phyloP scores from a whole-genome alignment of 345 rosid genomes.

The Dimocarpus longan region DNA sequence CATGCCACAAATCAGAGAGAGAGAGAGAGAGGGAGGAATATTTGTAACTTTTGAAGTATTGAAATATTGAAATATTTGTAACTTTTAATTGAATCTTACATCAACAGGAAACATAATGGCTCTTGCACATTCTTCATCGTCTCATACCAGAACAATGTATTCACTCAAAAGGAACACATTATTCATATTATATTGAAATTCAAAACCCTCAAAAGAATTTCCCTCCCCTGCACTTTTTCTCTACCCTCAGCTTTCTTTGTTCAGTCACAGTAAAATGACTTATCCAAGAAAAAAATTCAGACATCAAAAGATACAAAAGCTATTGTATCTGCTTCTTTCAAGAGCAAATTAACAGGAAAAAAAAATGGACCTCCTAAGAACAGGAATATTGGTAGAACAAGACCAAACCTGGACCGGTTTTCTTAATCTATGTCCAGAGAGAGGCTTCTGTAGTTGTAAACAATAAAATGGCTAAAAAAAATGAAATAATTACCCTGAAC shows the following conservation, averaged over 20 bases:
- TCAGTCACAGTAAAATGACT: slow-evolving; percentile 6
- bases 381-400: slow-evolving; percentile 5
- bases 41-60: slow-evolving; percentile 8
- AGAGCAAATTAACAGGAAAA: not conserved
- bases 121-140: not conserved
- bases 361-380: not conserved
- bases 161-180: slow-evolving; percentile 2
- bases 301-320: slow-evolving; percentile 14
- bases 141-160: not conserved
- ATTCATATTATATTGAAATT: slow-evolving; percentile 1
- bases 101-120: slow-evolving; percentile 1
- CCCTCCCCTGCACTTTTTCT: not conserved
- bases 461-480: slow-evolving; percentile 12
- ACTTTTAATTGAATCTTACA: slow-evolving; percentile 24
- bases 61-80: slow-evolving; percentile 7
- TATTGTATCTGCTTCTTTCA: slow-evolving; percentile 15
- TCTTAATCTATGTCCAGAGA: slow-evolving; percentile 12
- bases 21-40: not conserved
- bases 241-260: slow-evolving; percentile 9
- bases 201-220: slow-evolving; percentile 15
- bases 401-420: slow-evolving; percentile 14
- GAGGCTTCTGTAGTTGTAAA: slow-evolving; percentile 21
- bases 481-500: slow-evolving; percentile 13
- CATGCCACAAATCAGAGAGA: not conserved
- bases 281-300: not conserved